Evolutionary conservation across 129 eudicot genomes (phyloP), one percentile per base, ranked within the genome.

Genomic region (Arctium minus): DNA sequence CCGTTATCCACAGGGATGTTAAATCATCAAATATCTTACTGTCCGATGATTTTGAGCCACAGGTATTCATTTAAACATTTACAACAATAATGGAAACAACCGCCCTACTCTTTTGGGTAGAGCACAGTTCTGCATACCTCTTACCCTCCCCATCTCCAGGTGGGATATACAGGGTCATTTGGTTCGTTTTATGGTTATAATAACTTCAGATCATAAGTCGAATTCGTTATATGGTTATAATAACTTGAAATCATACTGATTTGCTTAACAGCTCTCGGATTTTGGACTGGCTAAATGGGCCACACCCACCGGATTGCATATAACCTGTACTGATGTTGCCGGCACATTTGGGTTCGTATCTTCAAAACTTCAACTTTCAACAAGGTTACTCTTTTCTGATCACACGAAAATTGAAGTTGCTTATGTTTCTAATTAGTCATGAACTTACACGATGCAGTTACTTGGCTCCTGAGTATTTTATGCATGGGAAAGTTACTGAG

Each of bases 231-330:
- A 33, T 33, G 36, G 36, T 46, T 46, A 46, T 46, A 46, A 46
- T 46, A 46, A 46, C 56, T 46, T 46, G 2, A 46, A 15, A 9
- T 46, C 15, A 46, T 46, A 46, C 56, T 46, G 60, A 29, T 84
- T 73, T 76, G 71, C 18, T 73, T 84, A 38, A 56, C 92, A 96
- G 99, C 99, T 96, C 78, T 93, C 99, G 35, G 99, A 96, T 84
- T 96, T 96, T 68, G 99, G 99, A 75, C 97, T 93, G 17, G 99
- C 99, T 46, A 93, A 89, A 85, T 88, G 97, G 97, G 97, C 99
- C 60, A 87, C 96, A 48, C 79, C 91, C 27, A 83, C 87, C 46
- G 88, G 96, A 27, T 81, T 92, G 27, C 92, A 96, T 79, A 91
- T 88, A 42, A 90, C 94, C 0, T 93, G 89, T 89, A 81, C 89